phyloP scores from a whole-genome alignment of 1,284 basidiomycete genomes.

The Chiua sp. region DNA sequence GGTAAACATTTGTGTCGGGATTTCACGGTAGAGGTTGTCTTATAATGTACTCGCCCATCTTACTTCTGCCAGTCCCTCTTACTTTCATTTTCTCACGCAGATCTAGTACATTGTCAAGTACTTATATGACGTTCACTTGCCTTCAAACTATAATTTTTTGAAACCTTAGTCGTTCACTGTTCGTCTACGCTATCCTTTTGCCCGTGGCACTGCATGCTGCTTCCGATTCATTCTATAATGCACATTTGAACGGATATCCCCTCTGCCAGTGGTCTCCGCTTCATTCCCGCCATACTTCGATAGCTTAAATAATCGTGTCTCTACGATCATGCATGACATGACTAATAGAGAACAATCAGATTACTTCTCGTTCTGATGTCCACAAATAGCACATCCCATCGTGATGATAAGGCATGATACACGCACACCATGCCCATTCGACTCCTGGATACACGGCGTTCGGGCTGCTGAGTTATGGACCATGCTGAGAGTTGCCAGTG shows the following conservation, averaged over 20 bases:
- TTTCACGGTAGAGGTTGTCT: constrained; percentile 40
- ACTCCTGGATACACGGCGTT: background rate
- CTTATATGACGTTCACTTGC: background rate
- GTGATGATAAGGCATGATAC: background rate
- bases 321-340: too few relatives aligned
- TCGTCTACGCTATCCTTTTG: too few relatives aligned
- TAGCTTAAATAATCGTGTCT: too few relatives aligned
- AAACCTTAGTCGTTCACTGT: too few relatives aligned
- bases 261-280: background rate
- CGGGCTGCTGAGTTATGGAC: background rate
- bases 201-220: background rate
- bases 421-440: background rate
- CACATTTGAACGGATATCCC: background rate
- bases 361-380: too few relatives aligned
- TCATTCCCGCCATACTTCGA: background rate
- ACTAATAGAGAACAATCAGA: background rate
- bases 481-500: background rate
- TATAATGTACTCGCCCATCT: background rate
- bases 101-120: background rate
- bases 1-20: constrained; percentile 85
- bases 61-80: background rate
- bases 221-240: background rate
- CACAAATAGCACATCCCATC: too few relatives aligned
- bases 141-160: background rate
- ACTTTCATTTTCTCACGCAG: background rate